Evolutionary conservation across 2,329 filamentous ascomycete genomes (phyloP), one percentile per base, ranked within the genome.

Genomic region (Calonectria leucothoes): DNA sequence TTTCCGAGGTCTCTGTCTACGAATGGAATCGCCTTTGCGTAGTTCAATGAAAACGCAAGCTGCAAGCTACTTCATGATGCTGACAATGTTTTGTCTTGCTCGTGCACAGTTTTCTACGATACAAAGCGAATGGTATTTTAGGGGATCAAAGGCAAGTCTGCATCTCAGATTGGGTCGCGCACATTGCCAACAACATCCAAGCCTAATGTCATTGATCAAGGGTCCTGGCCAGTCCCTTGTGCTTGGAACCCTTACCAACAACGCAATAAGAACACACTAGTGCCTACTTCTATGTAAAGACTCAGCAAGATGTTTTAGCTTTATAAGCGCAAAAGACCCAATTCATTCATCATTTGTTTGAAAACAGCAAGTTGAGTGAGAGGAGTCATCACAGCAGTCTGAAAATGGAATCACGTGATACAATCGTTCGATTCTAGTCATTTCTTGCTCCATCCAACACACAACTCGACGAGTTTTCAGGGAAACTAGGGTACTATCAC

Each of bases 401-500:
- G 14, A 35, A 45, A 33, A 31, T 10, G 17, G 33, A 4, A 12
- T 69, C 67, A 69, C 67, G 67, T 69, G 67, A 69, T 45, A 12
- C 14, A 29, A 69, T 69, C 52, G 48, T 61, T 45, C 66, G 37
- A 69, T 59, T 31, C n/a, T 39, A 25, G 55, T 23, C 55, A 59
- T 61, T 61, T 61, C 33, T 61, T 61, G 55, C 55, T 61, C 55
- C 55, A 61, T 61, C 23, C 39, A 64, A 17, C 59, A 48, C 59
- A 42, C 39, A 45, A 64, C 59, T 39, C 39, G 33, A 25, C 17
- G 42, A 20, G 23, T 48, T 69, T 51, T 49, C 37, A 48, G 29
- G 27, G 15, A 20, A 49, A 31, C 66, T 15, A 15, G 52, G 20
- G n/a, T 25, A 27, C 29, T 25, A 39, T 17, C 23, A 25, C n/a